Evolutionary conservation across 169 alveolate species (phyloP).

Genomic region (Plasmodium coatneyi): DNA sequence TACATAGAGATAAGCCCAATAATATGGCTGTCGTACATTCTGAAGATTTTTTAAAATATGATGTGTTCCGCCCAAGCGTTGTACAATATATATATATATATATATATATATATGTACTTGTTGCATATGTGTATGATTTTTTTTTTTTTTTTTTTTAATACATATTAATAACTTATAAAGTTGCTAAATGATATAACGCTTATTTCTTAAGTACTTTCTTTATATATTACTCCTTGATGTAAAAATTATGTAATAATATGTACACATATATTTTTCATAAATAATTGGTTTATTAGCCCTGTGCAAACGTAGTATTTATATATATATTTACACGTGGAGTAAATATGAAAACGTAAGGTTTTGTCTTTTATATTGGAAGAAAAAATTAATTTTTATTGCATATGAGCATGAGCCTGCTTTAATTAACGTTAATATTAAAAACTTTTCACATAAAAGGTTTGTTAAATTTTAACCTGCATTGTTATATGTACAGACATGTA

Average conservation of each 20-base stretch:
- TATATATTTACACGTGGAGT: not conserved
- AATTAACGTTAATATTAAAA: not conserved
- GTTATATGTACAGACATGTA: not conserved
- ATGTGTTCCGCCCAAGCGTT: not conserved
- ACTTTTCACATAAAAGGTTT: not conserved
- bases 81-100: not conserved
- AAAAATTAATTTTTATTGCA: not conserved
- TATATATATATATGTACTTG: not conserved
- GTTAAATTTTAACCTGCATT: not conserved
- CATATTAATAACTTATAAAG: not conserved
- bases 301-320: not conserved
- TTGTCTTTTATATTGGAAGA: not conserved
- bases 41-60: not conserved
- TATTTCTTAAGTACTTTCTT: not conserved
- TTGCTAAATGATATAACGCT: not conserved
- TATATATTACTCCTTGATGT: not conserved
- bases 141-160: not conserved
- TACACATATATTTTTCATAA: too few relatives aligned
- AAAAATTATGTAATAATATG: not conserved
- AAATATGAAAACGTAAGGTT: not conserved
- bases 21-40: not conserved
- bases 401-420: not conserved
- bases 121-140: not conserved
- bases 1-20: not conserved
- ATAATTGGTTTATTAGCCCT: not conserved